A percentile compares a stretch with the other conserved stretches of the same genome.
These are phyloP conservation scores for Rhynchospora pubera DNA, from an alignment of 176 grass and related monocot genomes.

Conservation along the genomic window DNA sequence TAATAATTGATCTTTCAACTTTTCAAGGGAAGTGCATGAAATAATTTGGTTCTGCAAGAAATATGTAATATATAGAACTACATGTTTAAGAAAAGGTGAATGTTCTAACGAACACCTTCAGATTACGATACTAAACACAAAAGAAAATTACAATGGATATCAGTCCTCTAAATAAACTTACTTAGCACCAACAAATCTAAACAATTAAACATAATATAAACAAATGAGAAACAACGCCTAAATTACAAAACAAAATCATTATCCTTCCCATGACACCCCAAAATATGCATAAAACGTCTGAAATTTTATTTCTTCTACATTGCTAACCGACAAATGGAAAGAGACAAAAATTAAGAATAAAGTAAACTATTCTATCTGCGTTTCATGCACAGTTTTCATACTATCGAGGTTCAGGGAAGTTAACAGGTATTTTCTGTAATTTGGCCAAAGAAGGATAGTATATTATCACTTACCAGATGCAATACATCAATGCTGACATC, in stretches of 20 bases:
- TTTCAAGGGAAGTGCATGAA: not conserved
- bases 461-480: slow-evolving; percentile 66
- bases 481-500: slow-evolving; percentile 98
- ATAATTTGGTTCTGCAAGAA: not conserved
- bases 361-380: not conserved
- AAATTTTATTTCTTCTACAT: not conserved
- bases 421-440: not conserved
- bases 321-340: not conserved
- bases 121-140: not conserved
- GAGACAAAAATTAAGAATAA: not conserved
- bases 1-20: not conserved
- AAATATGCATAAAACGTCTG: not conserved
- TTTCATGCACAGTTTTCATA: not conserved
- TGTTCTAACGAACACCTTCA: not conserved
- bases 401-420: not conserved
- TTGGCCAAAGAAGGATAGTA: not conserved
- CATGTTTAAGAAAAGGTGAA: not conserved
- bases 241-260: not conserved
- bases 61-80: not conserved
- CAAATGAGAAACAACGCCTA: not conserved
- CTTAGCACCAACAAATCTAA: not conserved
- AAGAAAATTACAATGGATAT: not conserved
- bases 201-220: not conserved
- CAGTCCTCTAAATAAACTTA: not conserved
- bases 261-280: not conserved